These are phyloP conservation scores for Sugiyamaella grinbergsii DNA, from an alignment of 1,139 yeast genomes.

Conservation along the genomic window DNA sequence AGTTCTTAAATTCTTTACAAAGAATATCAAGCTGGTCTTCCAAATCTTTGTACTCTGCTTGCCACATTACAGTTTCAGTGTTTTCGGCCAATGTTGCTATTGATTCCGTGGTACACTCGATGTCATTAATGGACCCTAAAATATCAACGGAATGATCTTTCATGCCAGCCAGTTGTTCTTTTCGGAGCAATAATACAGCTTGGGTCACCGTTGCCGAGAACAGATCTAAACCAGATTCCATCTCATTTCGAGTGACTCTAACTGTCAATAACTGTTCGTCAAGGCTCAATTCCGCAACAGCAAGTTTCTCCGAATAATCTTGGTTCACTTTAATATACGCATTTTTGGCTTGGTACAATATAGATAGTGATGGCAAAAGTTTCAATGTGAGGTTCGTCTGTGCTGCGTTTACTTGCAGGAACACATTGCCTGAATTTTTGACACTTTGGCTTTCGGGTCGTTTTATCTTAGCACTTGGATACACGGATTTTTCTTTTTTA, in stretches of 20 bases:
- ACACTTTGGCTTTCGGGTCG: background rate
- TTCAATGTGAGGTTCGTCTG: conserved; percentile 6
- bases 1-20: background rate
- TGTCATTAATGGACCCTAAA: conserved; percentile 4
- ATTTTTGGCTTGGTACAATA: conserved; percentile 4
- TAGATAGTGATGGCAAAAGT: conserved; percentile 10
- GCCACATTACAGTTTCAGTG: conserved; percentile 9
- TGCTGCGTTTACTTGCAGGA: conserved; percentile 5
- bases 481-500: background rate
- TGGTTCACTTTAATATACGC: conserved; percentile 10
- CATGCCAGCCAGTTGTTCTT: conserved; percentile 17
- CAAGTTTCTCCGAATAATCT: background rate
- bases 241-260: background rate
- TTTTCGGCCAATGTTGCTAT: conserved; percentile 4
- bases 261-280: conserved; percentile 13
- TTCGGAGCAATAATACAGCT: conserved; percentile 4
- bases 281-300: conserved; percentile 9
- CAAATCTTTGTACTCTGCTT: background rate
- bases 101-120: conserved; percentile 10
- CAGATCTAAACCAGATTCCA: conserved; percentile 11
- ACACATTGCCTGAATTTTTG: conserved; percentile 10
- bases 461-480: background rate
- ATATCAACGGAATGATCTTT: conserved; percentile 17
- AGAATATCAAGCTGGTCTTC: background rate
- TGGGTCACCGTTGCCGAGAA: background rate